A percentile compares a stretch with the other conserved stretches of the same genome.
phyloP scores from a whole-genome alignment of 2,329 filamentous ascomycete species.

The Cryoendolithus antarcticus region DNA sequence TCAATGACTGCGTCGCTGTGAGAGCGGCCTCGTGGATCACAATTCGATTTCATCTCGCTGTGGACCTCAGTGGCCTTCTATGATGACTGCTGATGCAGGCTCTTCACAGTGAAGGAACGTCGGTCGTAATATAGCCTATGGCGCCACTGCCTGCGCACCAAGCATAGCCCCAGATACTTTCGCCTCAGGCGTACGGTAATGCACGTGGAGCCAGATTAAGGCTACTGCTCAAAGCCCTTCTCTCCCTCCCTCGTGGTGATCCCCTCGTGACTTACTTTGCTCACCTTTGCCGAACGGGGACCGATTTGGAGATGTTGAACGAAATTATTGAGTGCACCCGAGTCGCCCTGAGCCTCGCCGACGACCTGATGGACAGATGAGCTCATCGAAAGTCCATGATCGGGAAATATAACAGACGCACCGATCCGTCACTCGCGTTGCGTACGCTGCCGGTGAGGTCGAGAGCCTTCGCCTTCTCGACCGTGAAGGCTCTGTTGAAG shows the following conservation, averaged over 20 bases:
- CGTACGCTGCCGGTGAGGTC: constrained; percentile 35
- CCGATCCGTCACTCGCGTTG: constrained; percentile 33
- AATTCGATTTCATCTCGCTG: no score
- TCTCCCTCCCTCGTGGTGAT: constrained; percentile 56
- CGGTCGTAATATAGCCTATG: no score
- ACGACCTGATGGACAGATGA: constrained; percentile 49
- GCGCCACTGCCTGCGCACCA: no score
- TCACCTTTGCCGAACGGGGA: constrained; percentile 59
- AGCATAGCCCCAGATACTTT: no score
- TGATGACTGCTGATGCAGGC: no score
- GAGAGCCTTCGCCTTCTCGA: constrained; percentile 30
- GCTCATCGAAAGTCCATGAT: neutral
- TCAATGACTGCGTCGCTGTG: no score
- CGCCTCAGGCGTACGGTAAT: no score
- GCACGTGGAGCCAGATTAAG: no score
- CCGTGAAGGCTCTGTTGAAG: constrained; percentile 27
- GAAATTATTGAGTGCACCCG: constrained; percentile 53
- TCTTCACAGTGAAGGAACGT: no score
- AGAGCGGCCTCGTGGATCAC: no score
- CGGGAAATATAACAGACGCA: neutral
- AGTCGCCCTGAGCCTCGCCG: constrained; percentile 73
- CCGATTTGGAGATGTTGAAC: constrained; percentile 65
- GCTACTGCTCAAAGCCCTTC: constrained; percentile 40
- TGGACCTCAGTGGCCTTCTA: no score
- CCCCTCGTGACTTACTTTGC: constrained; percentile 58